A percentile compares a stretch with the other conserved stretches of the same genome.
Conservation (phyloP, 257 asterid species). For the Jasminum sambac region DNA sequence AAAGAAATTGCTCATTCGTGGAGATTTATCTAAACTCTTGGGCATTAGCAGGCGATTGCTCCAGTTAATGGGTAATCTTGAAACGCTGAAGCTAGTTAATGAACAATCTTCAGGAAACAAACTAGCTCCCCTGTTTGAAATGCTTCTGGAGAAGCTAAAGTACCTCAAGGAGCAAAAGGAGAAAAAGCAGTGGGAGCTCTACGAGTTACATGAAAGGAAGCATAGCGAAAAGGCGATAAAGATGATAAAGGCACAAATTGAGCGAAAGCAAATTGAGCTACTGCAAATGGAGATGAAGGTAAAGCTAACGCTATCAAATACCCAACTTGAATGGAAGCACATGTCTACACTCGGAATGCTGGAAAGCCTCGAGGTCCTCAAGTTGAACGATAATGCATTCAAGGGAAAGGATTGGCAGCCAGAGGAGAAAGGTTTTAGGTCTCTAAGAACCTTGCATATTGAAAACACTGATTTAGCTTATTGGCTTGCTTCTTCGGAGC, state of each 20-base stretch:
- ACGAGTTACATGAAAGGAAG: no score
- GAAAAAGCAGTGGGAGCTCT: no score
- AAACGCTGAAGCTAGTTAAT: constrained; percentile 43
- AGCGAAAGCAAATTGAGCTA: no score
- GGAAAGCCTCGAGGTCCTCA: constrained; percentile 37
- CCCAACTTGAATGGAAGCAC: constrained; percentile 37
- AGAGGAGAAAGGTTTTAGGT: no score
- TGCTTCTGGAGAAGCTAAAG: constrained; percentile 32
- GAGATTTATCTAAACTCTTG: constrained; percentile 13
- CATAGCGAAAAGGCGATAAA: no score
- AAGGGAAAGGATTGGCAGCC: constrained; percentile 11
- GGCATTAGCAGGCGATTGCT: neutral
- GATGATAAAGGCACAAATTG: no score
- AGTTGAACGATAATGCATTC: constrained; percentile 46
- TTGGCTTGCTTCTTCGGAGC: no score
- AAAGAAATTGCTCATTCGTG: constrained; percentile 33
- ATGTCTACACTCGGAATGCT: constrained; percentile 33
- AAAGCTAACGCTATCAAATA: constrained; percentile 29
- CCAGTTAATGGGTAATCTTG: constrained; percentile 20
- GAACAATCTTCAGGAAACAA: constrained; percentile 5
- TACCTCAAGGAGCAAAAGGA: no score
- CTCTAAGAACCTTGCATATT: no score
- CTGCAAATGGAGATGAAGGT: no score
- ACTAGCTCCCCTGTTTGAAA: neutral
- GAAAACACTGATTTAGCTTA: no score